Evolutionary conservation across 225 moss, liverwort and hornwort genomes (phyloP), one percentile per base, ranked within the genome.

Genomic region (Asterella californica): DNA sequence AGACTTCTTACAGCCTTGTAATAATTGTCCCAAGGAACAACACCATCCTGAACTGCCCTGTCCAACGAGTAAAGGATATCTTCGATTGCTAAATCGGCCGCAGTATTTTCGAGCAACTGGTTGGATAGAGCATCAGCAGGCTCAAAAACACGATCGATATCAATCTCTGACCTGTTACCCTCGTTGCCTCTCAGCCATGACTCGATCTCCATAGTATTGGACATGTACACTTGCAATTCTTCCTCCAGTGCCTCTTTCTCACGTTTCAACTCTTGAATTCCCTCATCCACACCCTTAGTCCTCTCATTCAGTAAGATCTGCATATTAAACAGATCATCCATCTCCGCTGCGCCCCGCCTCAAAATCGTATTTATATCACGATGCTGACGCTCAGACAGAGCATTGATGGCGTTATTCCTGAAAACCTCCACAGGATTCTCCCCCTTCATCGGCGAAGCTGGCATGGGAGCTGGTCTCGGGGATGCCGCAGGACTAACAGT

Each of bases 41-140:
- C 90, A 68, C 92, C 81, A 29, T 97, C 97, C 79, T 97, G 97
- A n/a, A 88, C 94, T 79, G 94, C 97, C 87, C 91, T 93, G 67
- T 97, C 97, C 70, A 97, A 77, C 10, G 94, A 90, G 75, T 97
- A 97, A 6, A 97, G 82, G 45, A 87, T 83, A 69, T 97, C 97
- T 82, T 97, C 97, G 70, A 97, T 92, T n/a, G 92, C 92, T 63
- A 97, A 81, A 83, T 97, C 97, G 32, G 93, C 91, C 63, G 93
- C 89, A 76, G 90, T 91, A 79, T 89, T 91, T 55, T 94, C 97
- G 18, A 97, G 81, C 79, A 93, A 78, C 81, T 97, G 97, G 77
- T 88, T 91, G 11, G 97, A 97, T 53, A 93, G 88, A 5, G 81
- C 78, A 71, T 93, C 97, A 0, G 82, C 78, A 49, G 94, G 93